Base-by-base conservation (phyloP, 1,284 basidiomycete genomes). In the Golubevia pallescens region DNA sequence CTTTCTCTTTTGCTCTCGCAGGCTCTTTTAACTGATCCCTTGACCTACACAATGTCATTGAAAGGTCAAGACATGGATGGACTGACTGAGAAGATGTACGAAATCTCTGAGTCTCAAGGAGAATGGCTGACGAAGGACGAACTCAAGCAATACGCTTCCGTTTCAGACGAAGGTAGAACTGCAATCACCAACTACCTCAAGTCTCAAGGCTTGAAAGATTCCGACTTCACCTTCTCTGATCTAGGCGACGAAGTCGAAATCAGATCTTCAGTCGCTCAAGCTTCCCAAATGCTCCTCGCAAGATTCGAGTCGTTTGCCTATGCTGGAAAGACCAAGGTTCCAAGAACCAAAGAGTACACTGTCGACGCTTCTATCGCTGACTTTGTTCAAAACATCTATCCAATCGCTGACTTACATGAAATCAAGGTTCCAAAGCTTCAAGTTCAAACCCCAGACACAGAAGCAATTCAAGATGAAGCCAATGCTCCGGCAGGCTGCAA, bases 11-110 rank as follows among this genome's bases (percentile, higher is more conserved):
- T n/a, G n/a, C n/a, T n/a, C n/a, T n/a, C n/a, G 58, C 58, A 24
- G 59, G n/a, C n/a, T 16, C 62, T 10, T 48, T 4, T 4, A 38
- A 5, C 62, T 8, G 57, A 20, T 4, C 14, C 4, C 16, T 51
- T 62, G 53, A 67, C 52, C 13, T 62, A 67, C 51, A 69, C 67
- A 19, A 42, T 69, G 19, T 20, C 51, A n/a, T 66, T 69, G 20
- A 16, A 56, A 14, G 24, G 52, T 8, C 19, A 42, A 23, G 54
- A 69, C 56, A 57, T 63, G 54, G 60, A 14, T 21, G 67, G 67
- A 20, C 66, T 69, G 19, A 60, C 58, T 13, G 20, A n/a, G 32
- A 42, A 63, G 16, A 69, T 69, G 67, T 2, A 66, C 34, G 20
- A 58, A 42, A 68, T 69, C 21, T 20, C 51, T 23, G 2, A 19